phyloP scores from a whole-genome alignment of 345 rosid species.

The Heritiera littoralis region DNA sequence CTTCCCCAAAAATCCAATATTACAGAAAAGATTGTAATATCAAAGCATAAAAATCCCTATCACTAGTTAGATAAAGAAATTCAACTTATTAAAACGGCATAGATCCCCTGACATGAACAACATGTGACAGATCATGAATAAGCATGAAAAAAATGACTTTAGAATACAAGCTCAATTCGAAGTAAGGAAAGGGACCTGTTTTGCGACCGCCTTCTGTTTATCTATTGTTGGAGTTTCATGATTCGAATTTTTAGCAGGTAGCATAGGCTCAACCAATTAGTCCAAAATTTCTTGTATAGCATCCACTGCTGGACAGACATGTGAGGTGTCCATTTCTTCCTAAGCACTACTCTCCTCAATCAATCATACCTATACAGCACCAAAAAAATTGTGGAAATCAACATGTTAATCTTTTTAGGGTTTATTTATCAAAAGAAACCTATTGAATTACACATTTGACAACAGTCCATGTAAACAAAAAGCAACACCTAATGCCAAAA shows the following conservation, averaged over 20 bases:
- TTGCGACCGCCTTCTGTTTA: conserved; percentile 54
- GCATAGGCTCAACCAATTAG: conserved; percentile 66
- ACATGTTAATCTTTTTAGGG: neutral
- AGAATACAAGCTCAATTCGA: neutral
- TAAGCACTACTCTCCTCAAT: neutral
- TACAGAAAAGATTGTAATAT: neutral
- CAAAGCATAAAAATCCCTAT: neutral
- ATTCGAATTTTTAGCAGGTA: conserved; percentile 46
- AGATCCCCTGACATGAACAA: too few relatives aligned
- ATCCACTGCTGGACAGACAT: conserved; percentile 67
- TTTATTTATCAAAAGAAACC: neutral
- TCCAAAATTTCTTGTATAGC: conserved; percentile 56
- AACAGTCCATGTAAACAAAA: neutral
- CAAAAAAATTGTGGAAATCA: neutral
- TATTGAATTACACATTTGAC: neutral
- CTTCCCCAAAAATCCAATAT: neutral
- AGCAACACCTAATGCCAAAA: neutral
- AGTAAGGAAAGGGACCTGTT: conserved; percentile 56
- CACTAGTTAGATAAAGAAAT: neutral
- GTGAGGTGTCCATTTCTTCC: conserved; percentile 27
- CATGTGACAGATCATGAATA: neutral
- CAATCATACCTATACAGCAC: neutral
- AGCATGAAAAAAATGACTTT: neutral
- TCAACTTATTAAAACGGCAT: neutral
- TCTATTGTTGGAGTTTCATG: conserved; percentile 37